These are phyloP conservation scores for Primulina eburnea DNA, from an alignment of 257 asterid species.

Conservation along the genomic window DNA sequence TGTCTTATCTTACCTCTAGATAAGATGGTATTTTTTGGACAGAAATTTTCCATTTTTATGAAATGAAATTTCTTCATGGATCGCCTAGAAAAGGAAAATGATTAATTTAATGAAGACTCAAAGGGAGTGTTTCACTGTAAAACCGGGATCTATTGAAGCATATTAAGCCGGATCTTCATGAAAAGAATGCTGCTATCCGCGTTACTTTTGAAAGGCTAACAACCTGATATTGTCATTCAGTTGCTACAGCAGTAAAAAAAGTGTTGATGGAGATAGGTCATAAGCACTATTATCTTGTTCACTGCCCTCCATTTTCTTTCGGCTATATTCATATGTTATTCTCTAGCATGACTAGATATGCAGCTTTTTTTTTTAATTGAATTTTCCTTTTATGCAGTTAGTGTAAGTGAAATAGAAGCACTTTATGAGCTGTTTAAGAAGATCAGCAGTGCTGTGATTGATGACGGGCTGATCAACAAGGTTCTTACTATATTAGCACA, in stretches of 20 bases:
- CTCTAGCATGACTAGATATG: constrained; percentile 11
- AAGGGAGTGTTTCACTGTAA: constrained; percentile 4
- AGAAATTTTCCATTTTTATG: background rate
- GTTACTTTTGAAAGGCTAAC: background rate
- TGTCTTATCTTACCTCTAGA: background rate
- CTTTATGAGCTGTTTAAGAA: constrained; percentile 93
- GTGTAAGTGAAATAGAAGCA: constrained; percentile 98
- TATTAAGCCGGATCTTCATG: background rate
- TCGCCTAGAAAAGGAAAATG: background rate
- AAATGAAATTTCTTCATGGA: too few species aligned
- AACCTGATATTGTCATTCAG: constrained; percentile 11
- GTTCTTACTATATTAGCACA: constrained; percentile 32
- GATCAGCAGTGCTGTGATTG: constrained; percentile 98
- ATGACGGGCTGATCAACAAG: constrained; percentile 97
- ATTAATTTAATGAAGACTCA: background rate
- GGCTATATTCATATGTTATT: background rate
- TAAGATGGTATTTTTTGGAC: background rate
- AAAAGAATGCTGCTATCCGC: background rate
- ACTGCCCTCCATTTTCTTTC: constrained; percentile 9
- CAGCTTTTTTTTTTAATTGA: constrained; percentile 15
- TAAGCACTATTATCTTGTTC: background rate
- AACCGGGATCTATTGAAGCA: background rate
- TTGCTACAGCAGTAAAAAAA: background rate
- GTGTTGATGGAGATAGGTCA: constrained; percentile 4
- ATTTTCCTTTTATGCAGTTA: constrained; percentile 53